Percentiles rank a stretch among this genome's conserved stretches.
Evolutionary conservation across 441 rosid genomes (phyloP).

Genomic region (Omphalea diandra): DNA sequence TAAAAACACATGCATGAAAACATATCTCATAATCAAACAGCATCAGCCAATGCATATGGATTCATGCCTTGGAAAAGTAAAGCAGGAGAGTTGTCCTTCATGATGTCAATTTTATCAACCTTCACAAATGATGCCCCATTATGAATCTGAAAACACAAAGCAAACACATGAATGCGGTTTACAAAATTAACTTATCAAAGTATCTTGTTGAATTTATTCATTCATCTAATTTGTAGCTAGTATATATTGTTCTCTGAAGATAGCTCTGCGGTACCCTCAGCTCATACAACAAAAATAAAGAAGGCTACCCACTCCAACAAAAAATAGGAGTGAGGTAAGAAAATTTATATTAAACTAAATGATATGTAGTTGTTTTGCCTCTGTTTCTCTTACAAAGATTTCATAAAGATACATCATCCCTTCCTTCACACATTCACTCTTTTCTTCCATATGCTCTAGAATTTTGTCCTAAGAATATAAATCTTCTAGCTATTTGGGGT

Average conservation of each 20-base stretch:
- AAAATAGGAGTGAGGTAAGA: neutral
- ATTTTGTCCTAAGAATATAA: neutral
- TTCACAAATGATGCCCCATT: conserved; percentile 86
- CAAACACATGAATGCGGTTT: conserved; percentile 19
- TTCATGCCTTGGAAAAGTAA: conserved; percentile 68
- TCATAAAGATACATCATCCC: neutral
- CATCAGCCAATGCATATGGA: neutral
- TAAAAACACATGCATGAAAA: neutral
- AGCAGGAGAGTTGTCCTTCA: conserved; percentile 83
- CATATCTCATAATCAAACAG: conserved; percentile 12
- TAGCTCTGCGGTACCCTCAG: neutral
- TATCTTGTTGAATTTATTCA: neutral
- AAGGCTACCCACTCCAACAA: neutral
- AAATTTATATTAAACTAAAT: neutral
- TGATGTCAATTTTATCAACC: conserved; percentile 71
- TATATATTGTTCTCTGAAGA: neutral
- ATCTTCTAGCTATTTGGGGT: neutral
- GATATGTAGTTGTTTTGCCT: neutral
- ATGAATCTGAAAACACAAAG: conserved; percentile 53
- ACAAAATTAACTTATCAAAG: neutral
- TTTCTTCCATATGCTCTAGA: neutral
- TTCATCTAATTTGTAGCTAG: neutral
- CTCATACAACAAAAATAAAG: neutral
- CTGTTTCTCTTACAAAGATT: neutral
- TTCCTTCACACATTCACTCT: neutral